A percentile compares a stretch with the other conserved stretches of the same genome.
Conservation (phyloP, 257 asterid species). For the Penstemon newberryi region DNA sequence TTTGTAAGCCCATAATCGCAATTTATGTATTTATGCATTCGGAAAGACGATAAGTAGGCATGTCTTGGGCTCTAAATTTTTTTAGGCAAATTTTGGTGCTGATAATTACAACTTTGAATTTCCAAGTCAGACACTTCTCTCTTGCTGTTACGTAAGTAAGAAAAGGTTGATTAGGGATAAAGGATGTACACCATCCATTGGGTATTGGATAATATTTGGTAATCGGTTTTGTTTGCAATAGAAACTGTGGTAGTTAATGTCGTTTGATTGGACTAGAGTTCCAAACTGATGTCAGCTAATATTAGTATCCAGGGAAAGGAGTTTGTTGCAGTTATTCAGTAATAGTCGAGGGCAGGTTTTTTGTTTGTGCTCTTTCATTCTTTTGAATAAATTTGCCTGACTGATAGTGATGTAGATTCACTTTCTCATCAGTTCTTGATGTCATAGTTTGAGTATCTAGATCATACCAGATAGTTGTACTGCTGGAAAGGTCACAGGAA, state of each 20-base stretch:
- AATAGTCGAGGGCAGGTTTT: too few species aligned
- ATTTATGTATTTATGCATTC: not conserved
- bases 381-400: too few species aligned
- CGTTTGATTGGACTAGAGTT: constrained; percentile 12
- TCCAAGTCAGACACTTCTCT: not conserved
- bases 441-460: too few species aligned
- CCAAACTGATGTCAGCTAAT: not conserved
- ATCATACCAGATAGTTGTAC: too few species aligned
- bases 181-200: not conserved
- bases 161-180: constrained; percentile 1
- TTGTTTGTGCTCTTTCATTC: too few species aligned
- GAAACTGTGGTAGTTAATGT: not conserved
- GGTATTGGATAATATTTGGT: not conserved
- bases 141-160: not conserved
- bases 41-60: not conserved
- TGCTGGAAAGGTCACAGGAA: too few species aligned
- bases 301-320: not conserved
- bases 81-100: not conserved
- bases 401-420: too few species aligned
- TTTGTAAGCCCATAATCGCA: not conserved
- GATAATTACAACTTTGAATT: not conserved
- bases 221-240: not conserved
- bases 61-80: constrained; percentile 2
- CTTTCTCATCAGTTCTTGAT: too few species aligned
- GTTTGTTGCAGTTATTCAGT: too few species aligned